Conservation (phyloP, 768 basidiomycete species). For the Amanita pseudoporphyria region DNA sequence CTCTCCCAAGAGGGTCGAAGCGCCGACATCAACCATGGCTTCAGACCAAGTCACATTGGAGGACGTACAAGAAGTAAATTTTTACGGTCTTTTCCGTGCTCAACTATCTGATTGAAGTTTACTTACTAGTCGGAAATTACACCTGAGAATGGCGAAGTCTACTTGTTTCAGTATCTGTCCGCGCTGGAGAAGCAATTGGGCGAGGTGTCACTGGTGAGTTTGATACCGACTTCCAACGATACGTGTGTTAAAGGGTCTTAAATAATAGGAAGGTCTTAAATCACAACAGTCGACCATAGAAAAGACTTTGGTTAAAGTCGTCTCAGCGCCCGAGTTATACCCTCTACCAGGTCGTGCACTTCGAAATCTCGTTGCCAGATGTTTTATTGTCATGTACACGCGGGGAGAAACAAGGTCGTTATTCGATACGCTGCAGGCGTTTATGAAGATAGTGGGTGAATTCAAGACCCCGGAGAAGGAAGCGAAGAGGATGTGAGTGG, state of each 20-base stretch:
- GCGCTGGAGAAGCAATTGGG: slow-evolving; percentile 49
- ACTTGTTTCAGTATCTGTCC: slow-evolving; percentile 79
- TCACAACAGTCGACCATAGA: slow-evolving; percentile 53
- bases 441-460: slow-evolving; percentile 70
- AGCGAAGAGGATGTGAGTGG: slow-evolving; percentile 52
- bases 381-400: slow-evolving; percentile 62
- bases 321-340: slow-evolving; percentile 52
- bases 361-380: slow-evolving; percentile 70
- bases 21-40: neutral
- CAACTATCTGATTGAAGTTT: neutral
- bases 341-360: slow-evolving; percentile 86
- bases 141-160: slow-evolving; percentile 73
- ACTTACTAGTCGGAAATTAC: slow-evolving; percentile 47
- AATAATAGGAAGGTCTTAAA: slow-evolving; percentile 63
- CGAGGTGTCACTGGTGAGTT: slow-evolving; percentile 43
- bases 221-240: neutral
- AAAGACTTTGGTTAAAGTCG: slow-evolving; percentile 53
- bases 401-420: slow-evolving; percentile 76
- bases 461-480: slow-evolving; percentile 58
- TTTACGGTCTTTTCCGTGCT: neutral
- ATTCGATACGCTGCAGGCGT: slow-evolving; percentile 77
- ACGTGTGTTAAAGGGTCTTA: neutral
- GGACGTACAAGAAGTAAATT: slow-evolving; percentile 4
- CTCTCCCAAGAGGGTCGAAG: too few relatives aligned
- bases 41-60: slow-evolving; percentile 1